Evolutionary conservation across 495 filamentous ascomycete genomes (phyloP).

Genomic region (Aspergillus cavernicola): DNA sequence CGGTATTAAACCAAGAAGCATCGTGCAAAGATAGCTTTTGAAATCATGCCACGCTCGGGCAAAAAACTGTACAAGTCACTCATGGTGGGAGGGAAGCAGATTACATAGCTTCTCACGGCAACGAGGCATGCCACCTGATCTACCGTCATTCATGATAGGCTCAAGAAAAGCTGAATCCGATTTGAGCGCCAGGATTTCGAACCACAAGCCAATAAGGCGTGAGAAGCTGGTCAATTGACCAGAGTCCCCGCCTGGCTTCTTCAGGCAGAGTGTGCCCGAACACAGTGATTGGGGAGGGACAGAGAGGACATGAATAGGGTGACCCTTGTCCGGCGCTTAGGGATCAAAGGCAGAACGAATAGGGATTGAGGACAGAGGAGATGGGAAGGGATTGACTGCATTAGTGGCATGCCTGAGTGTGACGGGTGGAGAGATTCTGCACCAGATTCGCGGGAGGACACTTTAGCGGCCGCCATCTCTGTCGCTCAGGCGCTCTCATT

Average conservation of each 20-base stretch:
- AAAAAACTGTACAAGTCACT: neutral
- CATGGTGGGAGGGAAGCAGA: slow-evolving; percentile 5
- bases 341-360: neutral
- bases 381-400: slow-evolving; percentile 7
- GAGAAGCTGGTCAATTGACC: neutral
- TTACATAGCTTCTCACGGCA: slow-evolving; percentile 20
- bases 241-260: slow-evolving; percentile 16
- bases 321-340: slow-evolving; percentile 15
- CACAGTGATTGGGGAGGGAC: slow-evolving; percentile 11
- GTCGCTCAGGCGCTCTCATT: slow-evolving; percentile 14
- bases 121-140: slow-evolving; percentile 15
- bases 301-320: slow-evolving; percentile 2
- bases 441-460: slow-evolving; percentile 22
- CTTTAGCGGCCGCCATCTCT: slow-evolving; percentile 19
- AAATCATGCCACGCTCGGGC: slow-evolving; percentile 9
- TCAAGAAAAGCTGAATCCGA: neutral
- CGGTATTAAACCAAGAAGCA: slow-evolving; percentile 2
- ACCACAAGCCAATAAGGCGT: slow-evolving; percentile 11
- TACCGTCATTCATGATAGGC: slow-evolving; percentile 4
- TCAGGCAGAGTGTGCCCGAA: slow-evolving; percentile 6
- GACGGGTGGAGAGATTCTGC: slow-evolving; percentile 19
- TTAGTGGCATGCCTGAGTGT: slow-evolving; percentile 17
- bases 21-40: neutral
- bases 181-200: slow-evolving; percentile 4
- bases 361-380: slow-evolving; percentile 2